Percentiles rank a stretch among this genome's conserved stretches.
Evolutionary conservation across 805 yeast species (phyloP).

Genomic region (Kluyveromyces lactis): DNA sequence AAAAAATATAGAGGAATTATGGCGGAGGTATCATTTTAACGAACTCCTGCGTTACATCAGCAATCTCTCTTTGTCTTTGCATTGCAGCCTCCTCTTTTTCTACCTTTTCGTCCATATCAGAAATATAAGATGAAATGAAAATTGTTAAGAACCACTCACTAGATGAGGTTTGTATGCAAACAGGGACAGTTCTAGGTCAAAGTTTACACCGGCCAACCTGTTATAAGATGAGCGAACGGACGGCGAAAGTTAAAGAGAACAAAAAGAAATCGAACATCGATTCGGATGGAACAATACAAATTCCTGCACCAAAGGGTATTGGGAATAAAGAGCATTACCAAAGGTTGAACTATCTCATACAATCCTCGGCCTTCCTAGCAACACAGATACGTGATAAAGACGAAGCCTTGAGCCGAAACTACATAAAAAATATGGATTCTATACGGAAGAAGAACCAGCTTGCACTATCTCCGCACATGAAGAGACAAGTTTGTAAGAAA

Average conservation of each 20-base stretch:
- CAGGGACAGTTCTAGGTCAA: too few species aligned
- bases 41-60: too few species aligned
- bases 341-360: constrained; percentile 51
- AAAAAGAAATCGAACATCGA: constrained; percentile 9
- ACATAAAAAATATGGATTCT: constrained; percentile 44
- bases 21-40: too few species aligned
- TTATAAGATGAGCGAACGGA: not conserved
- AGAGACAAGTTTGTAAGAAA: constrained; percentile 60
- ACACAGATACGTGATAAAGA: constrained; percentile 17
- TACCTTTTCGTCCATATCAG: too few species aligned
- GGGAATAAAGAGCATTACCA: constrained; percentile 53
- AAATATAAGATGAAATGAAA: too few species aligned
- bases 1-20: too few species aligned
- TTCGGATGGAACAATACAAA: constrained; percentile 14
- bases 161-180: too few species aligned
- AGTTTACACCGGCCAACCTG: too few species aligned
- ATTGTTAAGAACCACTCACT: too few species aligned
- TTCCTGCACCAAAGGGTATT: constrained; percentile 32
- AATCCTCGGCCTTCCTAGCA: constrained; percentile 39
- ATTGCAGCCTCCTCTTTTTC: too few species aligned
- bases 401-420: constrained; percentile 43
- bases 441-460: constrained; percentile 64
- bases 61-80: too few species aligned
- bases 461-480: constrained; percentile 54
- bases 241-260: not conserved